Conservation (phyloP, 2,329 filamentous ascomycete genomes). For the Didymella keratinophila region DNA sequence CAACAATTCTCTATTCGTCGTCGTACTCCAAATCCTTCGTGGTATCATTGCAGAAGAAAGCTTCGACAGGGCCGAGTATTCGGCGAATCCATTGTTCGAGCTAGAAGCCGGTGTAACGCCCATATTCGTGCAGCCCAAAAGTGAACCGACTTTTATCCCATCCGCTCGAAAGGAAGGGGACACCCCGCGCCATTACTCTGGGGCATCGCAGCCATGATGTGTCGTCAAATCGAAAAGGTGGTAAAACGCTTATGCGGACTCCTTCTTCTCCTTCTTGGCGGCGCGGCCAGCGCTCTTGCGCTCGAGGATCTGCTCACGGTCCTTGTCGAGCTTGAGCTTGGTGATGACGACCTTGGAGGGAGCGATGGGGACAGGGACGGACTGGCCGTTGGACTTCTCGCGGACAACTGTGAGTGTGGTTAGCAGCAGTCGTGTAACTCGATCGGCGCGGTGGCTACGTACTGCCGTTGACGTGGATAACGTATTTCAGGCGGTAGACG, state of each 20-base stretch:
- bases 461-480: constrained; percentile 91
- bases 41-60: constrained; percentile 44
- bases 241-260: constrained; percentile 54
- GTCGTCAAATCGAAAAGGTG: constrained; percentile 46
- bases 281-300: constrained; percentile 83
- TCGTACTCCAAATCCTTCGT: constrained; percentile 37
- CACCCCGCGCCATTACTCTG: constrained; percentile 44
- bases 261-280: constrained; percentile 75
- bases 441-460: constrained; percentile 25
- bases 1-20: constrained; percentile 35
- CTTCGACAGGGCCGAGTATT: constrained; percentile 44
- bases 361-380: constrained; percentile 91
- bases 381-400: constrained; percentile 97
- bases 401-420: constrained; percentile 69
- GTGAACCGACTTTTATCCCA: constrained; percentile 51
- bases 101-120: constrained; percentile 50
- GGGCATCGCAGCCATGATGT: constrained; percentile 49
- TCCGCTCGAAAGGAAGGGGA: constrained; percentile 47
- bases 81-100: constrained; percentile 49
- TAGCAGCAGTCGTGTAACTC: constrained; percentile 26
- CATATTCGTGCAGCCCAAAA: constrained; percentile 49
- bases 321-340: constrained; percentile 98
- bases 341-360: constrained; percentile 97
- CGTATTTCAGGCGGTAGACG: constrained; percentile 83
- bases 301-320: constrained; percentile 87